Evolutionary conservation across 768 basidiomycete species (phyloP).

Genomic region (Calocybe indica): DNA sequence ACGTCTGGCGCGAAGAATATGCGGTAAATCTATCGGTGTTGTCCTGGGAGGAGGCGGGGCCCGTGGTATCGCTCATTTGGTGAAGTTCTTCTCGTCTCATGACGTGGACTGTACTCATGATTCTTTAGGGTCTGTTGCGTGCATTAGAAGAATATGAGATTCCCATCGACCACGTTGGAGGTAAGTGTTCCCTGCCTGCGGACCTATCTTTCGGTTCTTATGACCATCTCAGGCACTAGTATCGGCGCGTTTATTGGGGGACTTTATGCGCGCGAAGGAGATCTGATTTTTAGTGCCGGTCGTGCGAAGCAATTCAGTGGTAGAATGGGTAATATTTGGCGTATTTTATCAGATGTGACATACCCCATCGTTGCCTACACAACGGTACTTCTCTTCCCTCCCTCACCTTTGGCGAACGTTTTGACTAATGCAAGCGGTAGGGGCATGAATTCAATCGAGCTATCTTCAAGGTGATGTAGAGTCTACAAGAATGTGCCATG

Average conservation of each 20-base stretch:
- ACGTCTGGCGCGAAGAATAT: slow-evolving; percentile 82
- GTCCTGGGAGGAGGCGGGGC: slow-evolving; percentile 98
- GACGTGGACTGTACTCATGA: slow-evolving; percentile 1
- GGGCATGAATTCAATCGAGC: slow-evolving; percentile 93
- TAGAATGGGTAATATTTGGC: slow-evolving; percentile 92
- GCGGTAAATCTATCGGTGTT: slow-evolving; percentile 89
- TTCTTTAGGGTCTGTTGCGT: slow-evolving; percentile 75
- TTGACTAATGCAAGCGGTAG: slow-evolving; percentile 31
- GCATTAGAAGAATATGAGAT: slow-evolving; percentile 89
- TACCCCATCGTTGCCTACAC: slow-evolving; percentile 93
- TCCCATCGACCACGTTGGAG: slow-evolving; percentile 91
- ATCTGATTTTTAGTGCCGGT: slow-evolving; percentile 79
- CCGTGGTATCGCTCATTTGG: slow-evolving; percentile 51
- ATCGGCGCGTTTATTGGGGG: slow-evolving; percentile 93
- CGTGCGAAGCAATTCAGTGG: slow-evolving; percentile 89
- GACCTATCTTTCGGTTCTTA: slow-evolving; percentile 5
- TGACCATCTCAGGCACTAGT: slow-evolving; percentile 56
- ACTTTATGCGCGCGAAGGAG: slow-evolving; percentile 90
- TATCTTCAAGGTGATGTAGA: slow-evolving; percentile 72
- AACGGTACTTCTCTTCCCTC: slow-evolving; percentile 39
- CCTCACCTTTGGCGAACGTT: slow-evolving; percentile 3
- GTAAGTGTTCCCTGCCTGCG: slow-evolving; percentile 24
- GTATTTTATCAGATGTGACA: slow-evolving; percentile 88
- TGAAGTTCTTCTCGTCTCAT: slow-evolving; percentile 12
- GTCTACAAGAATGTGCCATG: background rate